phyloP scores from a whole-genome alignment of 768 basidiomycete genomes.

The Boletus tylopilopsis region DNA sequence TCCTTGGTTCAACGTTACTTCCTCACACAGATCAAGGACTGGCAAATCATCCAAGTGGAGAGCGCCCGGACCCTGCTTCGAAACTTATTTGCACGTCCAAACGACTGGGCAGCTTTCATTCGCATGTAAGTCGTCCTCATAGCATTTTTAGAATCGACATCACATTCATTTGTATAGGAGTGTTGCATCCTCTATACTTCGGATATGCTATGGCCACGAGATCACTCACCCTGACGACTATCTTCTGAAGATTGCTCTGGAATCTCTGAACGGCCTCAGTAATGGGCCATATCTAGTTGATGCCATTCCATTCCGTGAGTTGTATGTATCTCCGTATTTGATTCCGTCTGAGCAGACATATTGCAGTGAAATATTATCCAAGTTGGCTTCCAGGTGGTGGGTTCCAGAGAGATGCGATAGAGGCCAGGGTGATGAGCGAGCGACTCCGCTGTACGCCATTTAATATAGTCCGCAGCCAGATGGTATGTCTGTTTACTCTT shows the following conservation, averaged over 20 bases:
- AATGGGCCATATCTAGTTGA: constrained; percentile 10
- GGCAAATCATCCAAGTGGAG: constrained; percentile 10
- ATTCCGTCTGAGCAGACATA: neutral
- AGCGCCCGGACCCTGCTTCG: constrained; percentile 2
- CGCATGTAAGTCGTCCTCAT: neutral
- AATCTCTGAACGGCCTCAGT: neutral
- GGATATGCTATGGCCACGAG: constrained; percentile 7
- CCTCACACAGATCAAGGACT: constrained; percentile 12
- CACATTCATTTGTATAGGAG: neutral
- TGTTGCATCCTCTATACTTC: neutral
- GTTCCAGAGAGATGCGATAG: constrained; percentile 6
- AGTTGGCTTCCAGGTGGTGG: constrained; percentile 13
- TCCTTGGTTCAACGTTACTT: constrained; percentile 12
- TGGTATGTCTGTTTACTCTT: neutral
- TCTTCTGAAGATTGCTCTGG: constrained; percentile 6
- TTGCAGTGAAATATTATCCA: constrained; percentile 12
- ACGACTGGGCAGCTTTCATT: constrained; percentile 1
- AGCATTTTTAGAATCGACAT: neutral
- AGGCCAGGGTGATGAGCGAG: neutral
- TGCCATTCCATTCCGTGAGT: constrained; percentile 5
- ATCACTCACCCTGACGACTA: neutral
- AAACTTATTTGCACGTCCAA: neutral
- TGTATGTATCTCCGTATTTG: neutral
- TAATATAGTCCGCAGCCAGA: constrained; percentile 5
- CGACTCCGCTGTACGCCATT: constrained; percentile 5